Percentiles rank a stretch among this genome's conserved stretches.
phyloP scores from a whole-genome alignment of 169 alveolate species.

The Eimeria tenella region DNA sequence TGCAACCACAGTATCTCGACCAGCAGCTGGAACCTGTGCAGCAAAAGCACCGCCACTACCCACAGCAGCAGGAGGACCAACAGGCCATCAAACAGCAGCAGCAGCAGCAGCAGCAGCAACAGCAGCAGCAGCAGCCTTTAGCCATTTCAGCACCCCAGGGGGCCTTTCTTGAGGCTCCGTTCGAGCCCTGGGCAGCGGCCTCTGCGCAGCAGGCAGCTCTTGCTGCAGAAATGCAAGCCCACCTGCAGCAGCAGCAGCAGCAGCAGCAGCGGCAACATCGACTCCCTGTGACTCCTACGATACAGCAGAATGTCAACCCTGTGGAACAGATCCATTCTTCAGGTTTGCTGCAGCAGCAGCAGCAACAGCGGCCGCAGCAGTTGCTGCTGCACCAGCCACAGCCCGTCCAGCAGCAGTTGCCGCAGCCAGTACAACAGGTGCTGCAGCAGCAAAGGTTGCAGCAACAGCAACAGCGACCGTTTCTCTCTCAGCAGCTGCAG shows the following conservation, averaged over 20 bases:
- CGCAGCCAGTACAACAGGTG: not conserved
- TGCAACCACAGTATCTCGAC: not conserved
- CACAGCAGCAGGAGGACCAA: not conserved
- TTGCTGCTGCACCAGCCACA: conserved; percentile 8
- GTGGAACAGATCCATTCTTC: not conserved
- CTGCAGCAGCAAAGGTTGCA: not conserved
- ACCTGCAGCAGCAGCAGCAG: not conserved
- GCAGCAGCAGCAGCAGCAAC: not conserved
- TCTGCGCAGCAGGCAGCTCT: too few relatives aligned
- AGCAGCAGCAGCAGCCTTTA: not conserved
- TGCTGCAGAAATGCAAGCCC: not conserved
- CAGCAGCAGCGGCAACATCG: not conserved
- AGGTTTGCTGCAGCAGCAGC: not conserved
- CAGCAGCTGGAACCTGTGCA: not conserved
- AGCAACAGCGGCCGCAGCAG: conserved; percentile 3
- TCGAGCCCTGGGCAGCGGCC: too few relatives aligned
- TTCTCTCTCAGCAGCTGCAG: not conserved
- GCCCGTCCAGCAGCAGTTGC: conserved; percentile 3
- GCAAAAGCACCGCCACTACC: not conserved
- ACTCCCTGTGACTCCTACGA: not conserved
- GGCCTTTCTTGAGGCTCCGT: too few relatives aligned
- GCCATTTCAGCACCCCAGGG: too few relatives aligned
- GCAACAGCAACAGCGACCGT: not conserved
- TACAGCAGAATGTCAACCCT: not conserved
- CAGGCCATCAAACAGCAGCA: not conserved